Evolutionary conservation across 164 flowering plant genomes (phyloP).

Genomic region (Aristolochia californica): DNA sequence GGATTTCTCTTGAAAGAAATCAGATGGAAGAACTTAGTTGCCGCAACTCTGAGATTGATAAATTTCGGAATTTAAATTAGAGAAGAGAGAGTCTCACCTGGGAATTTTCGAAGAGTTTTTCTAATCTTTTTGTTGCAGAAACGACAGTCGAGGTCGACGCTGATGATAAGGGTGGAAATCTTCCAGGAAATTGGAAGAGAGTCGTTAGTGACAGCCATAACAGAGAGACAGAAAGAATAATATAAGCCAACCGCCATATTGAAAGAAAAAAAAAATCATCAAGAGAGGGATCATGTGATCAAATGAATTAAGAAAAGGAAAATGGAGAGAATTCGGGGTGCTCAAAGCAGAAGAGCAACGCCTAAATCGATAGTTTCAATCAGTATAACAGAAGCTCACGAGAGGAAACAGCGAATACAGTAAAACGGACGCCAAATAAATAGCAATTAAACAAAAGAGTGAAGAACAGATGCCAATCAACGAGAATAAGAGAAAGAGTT

Average conservation of each 20-base stretch:
- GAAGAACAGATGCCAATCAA: no score
- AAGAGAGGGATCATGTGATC: no score
- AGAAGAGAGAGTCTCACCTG: constrained; percentile 14
- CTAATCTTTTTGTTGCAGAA: constrained; percentile 30
- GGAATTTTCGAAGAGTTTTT: constrained; percentile 24
- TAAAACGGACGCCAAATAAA: no score
- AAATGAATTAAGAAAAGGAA: neutral
- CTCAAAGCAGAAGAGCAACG: neutral
- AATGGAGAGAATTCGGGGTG: neutral
- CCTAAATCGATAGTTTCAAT: no score
- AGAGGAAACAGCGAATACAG: no score
- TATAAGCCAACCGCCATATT: neutral
- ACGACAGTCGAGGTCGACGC: constrained; percentile 29
- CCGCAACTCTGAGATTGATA: no score
- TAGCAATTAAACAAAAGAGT: no score
- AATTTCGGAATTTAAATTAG: no score
- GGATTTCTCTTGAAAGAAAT: constrained; percentile 8
- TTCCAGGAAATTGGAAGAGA: neutral
- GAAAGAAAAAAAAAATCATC: neutral
- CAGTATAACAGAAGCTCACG: no score
- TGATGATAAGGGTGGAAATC: constrained; percentile 21
- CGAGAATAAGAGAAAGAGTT: no score
- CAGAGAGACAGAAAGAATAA: neutral
- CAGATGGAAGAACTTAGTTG: neutral
- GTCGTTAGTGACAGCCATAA: neutral